Percentiles rank a stretch among this genome's conserved stretches.
These are phyloP conservation scores for Pythium utonaiense DNA, from an alignment of 352 stramenopile genomes.

Conservation along the genomic window DNA sequence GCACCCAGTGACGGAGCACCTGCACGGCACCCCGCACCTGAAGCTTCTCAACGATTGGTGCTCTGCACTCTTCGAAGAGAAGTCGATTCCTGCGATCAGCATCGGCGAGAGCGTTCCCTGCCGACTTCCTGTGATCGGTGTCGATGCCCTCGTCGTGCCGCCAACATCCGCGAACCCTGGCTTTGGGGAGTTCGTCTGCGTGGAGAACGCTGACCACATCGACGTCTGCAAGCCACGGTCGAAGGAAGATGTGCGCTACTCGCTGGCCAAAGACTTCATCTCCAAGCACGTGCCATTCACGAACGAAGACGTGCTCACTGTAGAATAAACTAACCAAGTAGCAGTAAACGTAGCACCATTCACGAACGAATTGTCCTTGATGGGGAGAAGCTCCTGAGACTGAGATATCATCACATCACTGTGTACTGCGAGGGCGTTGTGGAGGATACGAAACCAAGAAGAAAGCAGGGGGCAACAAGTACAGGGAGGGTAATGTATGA, in stretches of 20 bases:
- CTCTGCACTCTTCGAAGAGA: slow-evolving; percentile 42
- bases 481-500: slow-evolving; percentile 27
- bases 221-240: slow-evolving; percentile 76
- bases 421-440: no score
- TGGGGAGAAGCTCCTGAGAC: no score
- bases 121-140: slow-evolving; percentile 54
- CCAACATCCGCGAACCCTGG: slow-evolving; percentile 62
- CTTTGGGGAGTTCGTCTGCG: slow-evolving; percentile 61
- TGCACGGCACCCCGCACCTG: slow-evolving; percentile 71
- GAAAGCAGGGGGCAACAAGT: slow-evolving; percentile 13
- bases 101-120: slow-evolving; percentile 66
- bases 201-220: slow-evolving; percentile 64
- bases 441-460: no score
- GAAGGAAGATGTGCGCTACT: slow-evolving; percentile 55
- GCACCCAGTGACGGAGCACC: slow-evolving; percentile 67
- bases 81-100: slow-evolving; percentile 55
- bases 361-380: no score
- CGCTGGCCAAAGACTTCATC: slow-evolving; percentile 62
- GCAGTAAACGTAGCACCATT: no score
- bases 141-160: slow-evolving; percentile 75
- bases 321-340: slow-evolving; percentile 14
- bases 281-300: slow-evolving; percentile 13
- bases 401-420: no score
- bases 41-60: slow-evolving; percentile 83
- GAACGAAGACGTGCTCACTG: slow-evolving; percentile 12